Evolutionary conservation across 129 eudicot genomes (phyloP).

Genomic region (Kitagawia praeruptora): DNA sequence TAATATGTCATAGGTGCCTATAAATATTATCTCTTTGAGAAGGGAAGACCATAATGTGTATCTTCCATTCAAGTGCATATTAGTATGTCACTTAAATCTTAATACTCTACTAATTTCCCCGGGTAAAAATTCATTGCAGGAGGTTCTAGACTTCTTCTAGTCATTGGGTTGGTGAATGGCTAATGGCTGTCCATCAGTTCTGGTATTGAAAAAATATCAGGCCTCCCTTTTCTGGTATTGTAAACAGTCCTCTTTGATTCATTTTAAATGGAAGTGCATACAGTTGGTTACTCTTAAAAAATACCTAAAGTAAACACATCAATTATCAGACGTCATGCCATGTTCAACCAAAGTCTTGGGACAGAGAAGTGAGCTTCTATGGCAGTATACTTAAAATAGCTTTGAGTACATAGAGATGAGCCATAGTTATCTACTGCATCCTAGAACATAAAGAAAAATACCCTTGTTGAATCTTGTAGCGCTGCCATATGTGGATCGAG

Average conservation of each 20-base stretch:
- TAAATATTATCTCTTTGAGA: neutral
- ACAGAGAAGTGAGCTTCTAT: neutral
- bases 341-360: neutral
- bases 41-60: neutral
- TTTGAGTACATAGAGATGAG: neutral
- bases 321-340: neutral
- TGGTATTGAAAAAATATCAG: no score
- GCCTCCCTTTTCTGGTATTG: no score
- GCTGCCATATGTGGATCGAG: conserved; percentile 72
- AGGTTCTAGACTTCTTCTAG: no score
- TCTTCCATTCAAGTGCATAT: no score
- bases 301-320: neutral
- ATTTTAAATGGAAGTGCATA: no score
- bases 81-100: no score
- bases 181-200: no score
- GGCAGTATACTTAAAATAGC: neutral
- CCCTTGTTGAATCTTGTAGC: conserved; percentile 93
- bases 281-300: neutral
- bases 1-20: neutral
- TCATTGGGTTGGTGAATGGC: no score
- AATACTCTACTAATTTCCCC: no score
- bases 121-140: no score
- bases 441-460: conserved; percentile 22
- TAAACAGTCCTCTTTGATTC: no score
- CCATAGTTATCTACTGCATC: neutral